Evolutionary conservation across 345 rosid genomes (phyloP), one percentile per base, ranked within the genome.

Genomic region (Hibiscus trionum): DNA sequence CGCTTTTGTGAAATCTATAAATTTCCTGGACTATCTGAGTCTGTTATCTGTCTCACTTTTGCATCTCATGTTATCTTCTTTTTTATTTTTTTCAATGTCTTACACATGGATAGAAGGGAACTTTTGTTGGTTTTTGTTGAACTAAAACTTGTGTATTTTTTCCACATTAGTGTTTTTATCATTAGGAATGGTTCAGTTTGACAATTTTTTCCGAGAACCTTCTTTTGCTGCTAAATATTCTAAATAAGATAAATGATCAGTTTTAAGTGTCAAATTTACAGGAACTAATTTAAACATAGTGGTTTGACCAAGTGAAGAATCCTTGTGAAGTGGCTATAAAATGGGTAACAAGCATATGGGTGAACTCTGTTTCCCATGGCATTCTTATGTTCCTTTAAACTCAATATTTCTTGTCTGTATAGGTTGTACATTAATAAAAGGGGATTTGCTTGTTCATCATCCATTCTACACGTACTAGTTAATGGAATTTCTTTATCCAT

Each of bases 261-360:
- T 39, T 33, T 49, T 26, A 57, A 33, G 61, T 71, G 11, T 66
- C 66, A 4, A 37, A 69, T 61, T 10, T 17, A 61, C 6, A 39
- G 21, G 70, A 31, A n/a, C 12, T 73, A 61, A 60, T 73, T 58
- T 73, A 11, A 50, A 68, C 47, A 33, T 72, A 7, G 27, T 53
- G 68, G 14, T 61, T 66, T 57, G 58, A 37, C 63, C 19, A 21
- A 35, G 55, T 24, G 57, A 70, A 2, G 29, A 66, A 14, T 15
- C 53, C 16, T 70, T 47, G 21, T 66, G 21, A 27, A 15, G 58
- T 24, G 71, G 58, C 12, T 66, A 56, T 66, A 15, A 55, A 47
- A 66, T 47, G 15, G 71, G 8, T 12, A 66, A 66, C 47, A 24
- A 7, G 37, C 11, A 46, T 26, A 26, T 47, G 70, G 47, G 58